Evolutionary conservation across 2,329 filamentous ascomycete species (phyloP).

Genomic region (Claviceps pazoutovae): DNA sequence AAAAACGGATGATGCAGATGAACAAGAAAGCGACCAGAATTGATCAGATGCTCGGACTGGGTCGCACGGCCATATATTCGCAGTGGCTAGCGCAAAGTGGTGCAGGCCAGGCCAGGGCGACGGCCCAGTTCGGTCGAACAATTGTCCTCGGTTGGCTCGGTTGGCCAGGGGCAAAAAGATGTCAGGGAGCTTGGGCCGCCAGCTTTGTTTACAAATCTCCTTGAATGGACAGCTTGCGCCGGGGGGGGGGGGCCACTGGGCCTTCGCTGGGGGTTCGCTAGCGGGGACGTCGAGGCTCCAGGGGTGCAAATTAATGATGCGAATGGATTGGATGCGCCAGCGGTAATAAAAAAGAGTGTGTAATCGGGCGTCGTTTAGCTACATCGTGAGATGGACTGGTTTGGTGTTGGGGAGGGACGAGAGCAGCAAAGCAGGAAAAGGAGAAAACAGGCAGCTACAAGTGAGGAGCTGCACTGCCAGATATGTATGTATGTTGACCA

Average conservation of each 20-base stretch:
- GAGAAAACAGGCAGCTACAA: not conserved
- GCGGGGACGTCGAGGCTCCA: conserved; percentile 2
- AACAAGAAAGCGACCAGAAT: not conserved
- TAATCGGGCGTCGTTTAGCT: conserved; percentile 7
- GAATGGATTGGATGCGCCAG: conserved; percentile 1
- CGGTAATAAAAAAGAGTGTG: not conserved
- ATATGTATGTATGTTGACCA: not conserved
- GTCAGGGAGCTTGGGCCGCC: conserved; percentile 17
- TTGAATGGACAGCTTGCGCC: conserved; percentile 21
- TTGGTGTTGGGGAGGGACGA: conserved; percentile 8
- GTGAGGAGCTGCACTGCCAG: not conserved
- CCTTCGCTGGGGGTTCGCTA: not conserved
- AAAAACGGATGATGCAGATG: not conserved
- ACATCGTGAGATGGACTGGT: conserved; percentile 10
- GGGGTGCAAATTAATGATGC: not conserved
- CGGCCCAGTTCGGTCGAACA: conserved; percentile 5
- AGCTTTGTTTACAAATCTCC: conserved; percentile 28
- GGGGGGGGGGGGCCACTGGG: not conserved
- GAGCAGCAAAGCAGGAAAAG: not conserved
- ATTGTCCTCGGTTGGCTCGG: conserved; percentile 16
- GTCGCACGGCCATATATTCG: conserved; percentile 3
- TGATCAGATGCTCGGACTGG: not conserved
- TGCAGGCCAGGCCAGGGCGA: conserved; percentile 1
- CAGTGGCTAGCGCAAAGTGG: not conserved
- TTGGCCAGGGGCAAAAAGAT: conserved; percentile 23